Evolutionary conservation across 164 flowering plant species (phyloP).

Genomic region (Kingdonia uniflora): DNA sequence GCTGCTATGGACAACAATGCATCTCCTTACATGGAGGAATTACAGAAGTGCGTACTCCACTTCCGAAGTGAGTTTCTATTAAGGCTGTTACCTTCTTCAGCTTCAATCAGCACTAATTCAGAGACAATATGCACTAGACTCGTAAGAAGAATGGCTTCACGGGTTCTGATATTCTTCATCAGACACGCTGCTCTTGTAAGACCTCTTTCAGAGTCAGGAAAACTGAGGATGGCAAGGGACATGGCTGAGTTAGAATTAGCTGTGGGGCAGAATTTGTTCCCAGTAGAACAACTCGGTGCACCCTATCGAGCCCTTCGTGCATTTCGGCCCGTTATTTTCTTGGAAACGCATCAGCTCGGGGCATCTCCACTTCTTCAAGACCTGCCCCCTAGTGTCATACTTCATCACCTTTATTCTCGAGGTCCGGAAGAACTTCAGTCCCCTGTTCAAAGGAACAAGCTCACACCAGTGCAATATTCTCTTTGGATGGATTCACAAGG

Average conservation of each 20-base stretch:
- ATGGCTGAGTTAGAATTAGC: constrained; percentile 2
- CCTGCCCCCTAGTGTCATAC: neutral
- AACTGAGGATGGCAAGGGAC: neutral
- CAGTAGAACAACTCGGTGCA: neutral
- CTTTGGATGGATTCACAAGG: constrained; percentile 91
- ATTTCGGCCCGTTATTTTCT: neutral
- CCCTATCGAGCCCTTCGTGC: constrained; percentile 2
- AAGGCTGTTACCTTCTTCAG: neutral
- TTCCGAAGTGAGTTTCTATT: too few relatives aligned
- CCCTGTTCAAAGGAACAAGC: constrained; percentile 34
- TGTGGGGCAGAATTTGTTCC: constrained; percentile 1
- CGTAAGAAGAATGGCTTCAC: too few relatives aligned
- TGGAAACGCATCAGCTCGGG: neutral
- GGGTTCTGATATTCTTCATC: neutral
- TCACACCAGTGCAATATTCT: constrained; percentile 73
- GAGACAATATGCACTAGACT: too few relatives aligned
- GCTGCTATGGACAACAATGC: neutral
- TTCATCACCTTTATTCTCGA: too few relatives aligned
- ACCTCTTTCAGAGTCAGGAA: constrained; percentile 1
- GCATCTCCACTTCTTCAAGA: neutral
- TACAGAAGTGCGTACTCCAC: too few relatives aligned
- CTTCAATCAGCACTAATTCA: neutral
- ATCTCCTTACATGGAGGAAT: too few relatives aligned
- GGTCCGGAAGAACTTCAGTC: neutral
- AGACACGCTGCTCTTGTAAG: constrained; percentile 1